phyloP scores from a whole-genome alignment of 2,329 filamentous ascomycete genomes.

The Trichoderma harzianum region DNA sequence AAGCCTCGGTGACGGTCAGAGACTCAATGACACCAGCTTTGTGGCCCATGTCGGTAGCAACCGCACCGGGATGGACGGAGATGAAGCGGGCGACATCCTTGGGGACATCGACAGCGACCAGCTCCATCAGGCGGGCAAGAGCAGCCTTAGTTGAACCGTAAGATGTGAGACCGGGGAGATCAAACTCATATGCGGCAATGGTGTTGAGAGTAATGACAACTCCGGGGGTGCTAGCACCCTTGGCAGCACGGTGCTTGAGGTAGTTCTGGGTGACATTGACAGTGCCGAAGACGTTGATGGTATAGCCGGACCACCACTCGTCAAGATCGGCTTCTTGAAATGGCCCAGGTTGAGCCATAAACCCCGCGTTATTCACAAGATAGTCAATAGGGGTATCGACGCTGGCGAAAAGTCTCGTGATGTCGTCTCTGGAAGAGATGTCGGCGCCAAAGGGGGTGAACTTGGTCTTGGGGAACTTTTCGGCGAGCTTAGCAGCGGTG shows the following conservation, averaged over 20 bases:
- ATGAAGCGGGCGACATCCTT: background rate
- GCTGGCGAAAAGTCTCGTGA: background rate
- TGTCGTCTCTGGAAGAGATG: background rate
- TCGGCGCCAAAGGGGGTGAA: background rate
- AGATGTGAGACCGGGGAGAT: background rate
- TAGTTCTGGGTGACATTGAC: background rate
- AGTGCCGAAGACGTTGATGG: background rate
- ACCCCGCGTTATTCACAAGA: background rate
- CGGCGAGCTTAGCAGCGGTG: background rate
- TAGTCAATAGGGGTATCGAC: background rate
- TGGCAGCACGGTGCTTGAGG: background rate
- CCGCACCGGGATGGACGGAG: background rate
- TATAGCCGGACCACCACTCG: slow-evolving; percentile 3
- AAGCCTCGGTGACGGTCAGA: background rate
- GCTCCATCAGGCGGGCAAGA: background rate
- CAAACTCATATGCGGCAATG: background rate
- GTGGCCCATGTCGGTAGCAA: background rate
- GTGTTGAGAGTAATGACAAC: background rate
- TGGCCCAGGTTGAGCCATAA: background rate
- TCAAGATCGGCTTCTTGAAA: background rate
- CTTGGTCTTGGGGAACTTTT: background rate
- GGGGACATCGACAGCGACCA: background rate
- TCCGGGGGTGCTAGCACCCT: background rate
- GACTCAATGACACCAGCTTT: background rate
- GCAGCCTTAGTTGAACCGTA: background rate